Evolutionary conservation across 208 protist genomes (phyloP), one percentile per base, ranked within the genome.

Genomic region (Trypanosoma vivax): DNA sequence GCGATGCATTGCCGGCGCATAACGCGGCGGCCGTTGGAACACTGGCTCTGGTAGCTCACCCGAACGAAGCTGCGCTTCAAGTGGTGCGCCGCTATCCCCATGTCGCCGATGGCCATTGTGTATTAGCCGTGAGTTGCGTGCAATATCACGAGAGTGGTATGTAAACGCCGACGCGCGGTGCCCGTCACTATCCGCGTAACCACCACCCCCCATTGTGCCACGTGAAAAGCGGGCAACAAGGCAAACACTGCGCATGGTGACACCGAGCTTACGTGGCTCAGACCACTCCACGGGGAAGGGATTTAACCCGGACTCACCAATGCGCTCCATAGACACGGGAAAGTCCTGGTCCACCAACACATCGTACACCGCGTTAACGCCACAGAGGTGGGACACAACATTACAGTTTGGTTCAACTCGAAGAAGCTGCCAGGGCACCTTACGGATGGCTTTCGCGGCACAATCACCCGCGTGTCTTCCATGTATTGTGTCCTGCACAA

Each of bases 311-410:
- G 71, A 60, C 50, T 88, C 82, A 9, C 78, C 82, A 10, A 94
- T 52, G 4, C 78, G 73, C 45, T 94, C 80, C 67, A 94, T 76
- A 21, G 82, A 87, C 10, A 68, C 58, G 34, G 80, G 79, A 46
- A 87, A 94, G 65, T 94, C 86, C 54, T 86, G 67, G 51, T 94
- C 86, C n/a, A 76, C 83, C n/a, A 94, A 48, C 23, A 94, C 86
- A 52, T 94, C 86, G 59, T 84, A 94, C 25, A 88, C 77, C 19
- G 73, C 69, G 42, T 75, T 80, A 13, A 75, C 79, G 31, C 82
- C 82, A 49, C 72, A 83, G 27, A 88, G 24, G 45, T 90, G 82
- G 0, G 82, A 88, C 5, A 93, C 74, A 43, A 93, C 70, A 41
- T 48, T 54, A 58, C 86, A 94, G 2, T 64, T 68, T 23, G 75